A percentile compares a stretch with the other conserved stretches of the same genome.
phyloP scores from a whole-genome alignment of 108 stramenopile genomes.

The Skeletonema costatum region DNA sequence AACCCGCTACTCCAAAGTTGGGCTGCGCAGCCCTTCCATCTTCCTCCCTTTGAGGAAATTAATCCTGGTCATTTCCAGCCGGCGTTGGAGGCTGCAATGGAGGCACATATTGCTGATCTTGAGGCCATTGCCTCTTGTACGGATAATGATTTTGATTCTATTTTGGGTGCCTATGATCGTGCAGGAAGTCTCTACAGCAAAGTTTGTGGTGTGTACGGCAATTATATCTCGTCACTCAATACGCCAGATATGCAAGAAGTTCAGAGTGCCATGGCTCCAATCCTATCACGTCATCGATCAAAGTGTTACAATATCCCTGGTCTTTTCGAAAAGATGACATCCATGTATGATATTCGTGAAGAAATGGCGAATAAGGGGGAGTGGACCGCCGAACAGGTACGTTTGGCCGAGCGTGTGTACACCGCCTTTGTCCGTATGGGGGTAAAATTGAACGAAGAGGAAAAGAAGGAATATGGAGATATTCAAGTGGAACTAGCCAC shows the following conservation, averaged over 20 bases:
- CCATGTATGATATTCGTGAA: conserved; percentile 44
- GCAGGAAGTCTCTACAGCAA: conserved; percentile 41
- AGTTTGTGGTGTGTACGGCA: conserved; percentile 52
- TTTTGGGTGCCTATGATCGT: conserved; percentile 63
- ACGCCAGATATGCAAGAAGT: conserved; percentile 61
- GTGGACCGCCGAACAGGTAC: conserved; percentile 54
- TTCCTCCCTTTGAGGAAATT: conserved; percentile 63
- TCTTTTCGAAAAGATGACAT: conserved; percentile 64
- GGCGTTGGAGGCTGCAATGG: conserved; percentile 61
- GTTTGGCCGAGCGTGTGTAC: conserved; percentile 76
- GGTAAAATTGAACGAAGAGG: conserved; percentile 53
- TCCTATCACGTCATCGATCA: conserved; percentile 53
- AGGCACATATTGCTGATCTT: conserved; percentile 55
- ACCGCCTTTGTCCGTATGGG: conserved; percentile 69
- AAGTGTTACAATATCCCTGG: conserved; percentile 63
- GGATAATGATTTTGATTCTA: conserved; percentile 49
- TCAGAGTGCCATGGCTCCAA: conserved; percentile 61
- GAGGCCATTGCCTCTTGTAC: conserved; percentile 58
- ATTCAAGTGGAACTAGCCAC: conserved; percentile 70
- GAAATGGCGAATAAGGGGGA: conserved; percentile 33
- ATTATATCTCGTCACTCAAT: conserved; percentile 53
- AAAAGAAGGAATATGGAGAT: conserved; percentile 64
- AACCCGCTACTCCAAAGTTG: conserved; percentile 63
- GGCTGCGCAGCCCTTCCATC: conserved; percentile 58
- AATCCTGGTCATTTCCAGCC: conserved; percentile 49